Conservation (phyloP, 176 grass and related monocot genomes). For the Oryza punctata region DNA sequence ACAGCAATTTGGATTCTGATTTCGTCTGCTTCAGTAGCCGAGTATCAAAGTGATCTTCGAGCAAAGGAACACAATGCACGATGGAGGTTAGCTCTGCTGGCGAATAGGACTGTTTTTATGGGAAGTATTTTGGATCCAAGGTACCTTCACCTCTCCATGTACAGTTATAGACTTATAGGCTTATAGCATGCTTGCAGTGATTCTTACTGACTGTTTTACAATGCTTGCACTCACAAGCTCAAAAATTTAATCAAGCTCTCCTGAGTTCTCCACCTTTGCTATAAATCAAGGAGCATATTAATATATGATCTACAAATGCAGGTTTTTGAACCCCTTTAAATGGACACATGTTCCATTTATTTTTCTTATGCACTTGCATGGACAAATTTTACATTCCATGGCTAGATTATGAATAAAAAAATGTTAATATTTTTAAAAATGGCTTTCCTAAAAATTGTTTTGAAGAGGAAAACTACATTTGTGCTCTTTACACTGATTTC, state of each 20-base stretch:
- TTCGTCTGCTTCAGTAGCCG: conserved; percentile 66
- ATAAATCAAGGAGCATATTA: too few relatives aligned
- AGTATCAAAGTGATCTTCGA: conserved; percentile 59
- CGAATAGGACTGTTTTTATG: conserved; percentile 58
- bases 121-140: conserved; percentile 78
- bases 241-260: neutral
- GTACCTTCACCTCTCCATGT: conserved; percentile 53
- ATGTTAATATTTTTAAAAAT: neutral
- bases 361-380: neutral
- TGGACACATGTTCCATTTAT: neutral
- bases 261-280: neutral
- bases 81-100: conserved; percentile 82
- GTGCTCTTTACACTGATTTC: neutral
- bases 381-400: neutral
- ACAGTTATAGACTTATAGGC: conserved; percentile 16
- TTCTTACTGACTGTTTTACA: conserved; percentile 9
- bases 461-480: neutral
- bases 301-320: too few relatives aligned
- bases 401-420: neutral
- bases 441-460: neutral
- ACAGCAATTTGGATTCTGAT: conserved; percentile 83
- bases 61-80: conserved; percentile 44
- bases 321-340: too few relatives aligned
- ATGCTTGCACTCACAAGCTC: neutral
- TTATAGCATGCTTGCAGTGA: conserved; percentile 2